Conservation (phyloP, 495 filamentous ascomycete genomes). For the Xanthoparmelia taractica region DNA sequence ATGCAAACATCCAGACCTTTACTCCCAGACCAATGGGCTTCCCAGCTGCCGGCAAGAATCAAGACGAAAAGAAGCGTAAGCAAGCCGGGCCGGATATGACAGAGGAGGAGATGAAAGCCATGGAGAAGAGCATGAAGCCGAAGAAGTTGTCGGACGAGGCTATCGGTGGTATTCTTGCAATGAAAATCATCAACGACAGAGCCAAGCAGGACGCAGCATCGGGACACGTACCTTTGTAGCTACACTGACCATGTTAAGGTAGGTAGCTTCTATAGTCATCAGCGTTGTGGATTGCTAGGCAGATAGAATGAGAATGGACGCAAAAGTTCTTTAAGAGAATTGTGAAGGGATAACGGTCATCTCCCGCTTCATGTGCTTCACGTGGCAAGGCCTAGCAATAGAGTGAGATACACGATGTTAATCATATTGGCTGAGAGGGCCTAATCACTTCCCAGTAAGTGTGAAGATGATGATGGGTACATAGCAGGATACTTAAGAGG, state of each 20-base stretch:
- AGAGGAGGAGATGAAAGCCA: slow-evolving; percentile 5
- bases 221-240: background rate
- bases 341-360: background rate
- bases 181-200: background rate
- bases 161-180: slow-evolving; percentile 3
- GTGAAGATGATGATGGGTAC: background rate
- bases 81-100: background rate
- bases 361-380: background rate
- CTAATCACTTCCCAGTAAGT: background rate
- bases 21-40: background rate
- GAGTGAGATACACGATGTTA: background rate
- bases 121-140: slow-evolving; percentile 1
- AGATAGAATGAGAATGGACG: background rate
- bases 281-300: background rate
- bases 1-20: background rate
- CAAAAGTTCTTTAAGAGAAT: background rate
- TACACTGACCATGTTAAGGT: background rate
- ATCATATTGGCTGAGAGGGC: background rate
- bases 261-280: background rate
- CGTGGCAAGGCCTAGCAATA: no score
- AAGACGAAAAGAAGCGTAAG: slow-evolving; percentile 8
- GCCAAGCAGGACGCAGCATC: background rate
- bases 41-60: background rate
- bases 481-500: background rate
- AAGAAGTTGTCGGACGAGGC: slow-evolving; percentile 6